These are phyloP conservation scores for Lactarius akahatsu DNA, from an alignment of 768 basidiomycete genomes.

Conservation along the genomic window DNA sequence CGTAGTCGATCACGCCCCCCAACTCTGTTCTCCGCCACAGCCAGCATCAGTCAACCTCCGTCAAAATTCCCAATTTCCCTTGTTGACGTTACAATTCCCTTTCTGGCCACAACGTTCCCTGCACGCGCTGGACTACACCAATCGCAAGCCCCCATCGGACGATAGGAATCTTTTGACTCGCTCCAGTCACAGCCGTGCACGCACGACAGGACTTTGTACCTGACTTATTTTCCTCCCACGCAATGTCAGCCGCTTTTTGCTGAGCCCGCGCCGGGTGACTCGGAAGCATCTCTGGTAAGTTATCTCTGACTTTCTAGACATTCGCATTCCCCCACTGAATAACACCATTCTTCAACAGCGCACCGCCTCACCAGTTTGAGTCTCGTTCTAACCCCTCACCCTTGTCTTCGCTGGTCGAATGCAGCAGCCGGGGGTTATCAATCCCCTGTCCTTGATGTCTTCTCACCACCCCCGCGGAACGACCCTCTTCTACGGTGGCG, in stretches of 20 bases:
- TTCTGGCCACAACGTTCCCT: neutral
- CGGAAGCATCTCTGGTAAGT: neutral
- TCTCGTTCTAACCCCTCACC: constrained; percentile 2
- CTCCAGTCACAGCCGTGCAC: neutral
- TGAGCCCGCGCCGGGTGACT: neutral
- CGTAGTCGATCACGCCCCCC: constrained; percentile 2
- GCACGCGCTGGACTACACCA: neutral
- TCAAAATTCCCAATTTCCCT: neutral
- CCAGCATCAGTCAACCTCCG: neutral
- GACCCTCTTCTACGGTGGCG: neutral
- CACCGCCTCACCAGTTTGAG: neutral
- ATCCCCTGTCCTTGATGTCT: neutral
- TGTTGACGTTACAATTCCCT: neutral
- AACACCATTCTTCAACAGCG: neutral
- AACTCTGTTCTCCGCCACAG: neutral
- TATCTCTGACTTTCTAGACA: constrained; percentile 18
- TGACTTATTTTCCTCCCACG: neutral
- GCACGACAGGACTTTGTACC: neutral
- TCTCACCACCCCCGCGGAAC: neutral
- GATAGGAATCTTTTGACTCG: constrained; percentile 5
- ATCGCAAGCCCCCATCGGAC: neutral
- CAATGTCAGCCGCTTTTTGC: neutral
- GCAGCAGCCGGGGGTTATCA: neutral
- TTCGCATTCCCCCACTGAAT: neutral
- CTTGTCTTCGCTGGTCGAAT: constrained; percentile 12